A percentile compares a stretch with the other conserved stretches of the same genome.
These are phyloP conservation scores for Aspergillus sparsus DNA, from an alignment of 495 filamentous ascomycete species.

Conservation along the genomic window DNA sequence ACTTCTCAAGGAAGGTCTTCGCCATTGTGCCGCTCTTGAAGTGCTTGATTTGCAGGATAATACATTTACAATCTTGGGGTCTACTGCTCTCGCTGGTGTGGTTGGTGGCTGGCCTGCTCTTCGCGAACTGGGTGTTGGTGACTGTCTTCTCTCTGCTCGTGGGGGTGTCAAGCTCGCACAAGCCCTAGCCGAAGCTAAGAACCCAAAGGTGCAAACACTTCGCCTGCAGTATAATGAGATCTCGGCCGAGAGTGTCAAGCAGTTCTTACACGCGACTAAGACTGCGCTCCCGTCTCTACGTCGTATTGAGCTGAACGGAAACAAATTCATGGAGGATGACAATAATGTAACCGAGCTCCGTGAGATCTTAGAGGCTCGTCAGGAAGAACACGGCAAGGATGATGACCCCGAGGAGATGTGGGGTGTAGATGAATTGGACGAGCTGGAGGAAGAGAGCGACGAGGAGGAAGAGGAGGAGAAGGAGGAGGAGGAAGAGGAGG, in stretches of 20 bases:
- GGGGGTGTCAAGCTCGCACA: conserved; percentile 73
- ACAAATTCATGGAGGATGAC: conserved; percentile 90
- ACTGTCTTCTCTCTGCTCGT: conserved; percentile 79
- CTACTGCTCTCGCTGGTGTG: conserved; percentile 73
- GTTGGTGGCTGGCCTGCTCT: conserved; percentile 73
- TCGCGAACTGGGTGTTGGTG: conserved; percentile 82
- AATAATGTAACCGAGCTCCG: conserved; percentile 54
- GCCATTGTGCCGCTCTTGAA: conserved; percentile 61
- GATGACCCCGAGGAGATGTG: conserved; percentile 62
- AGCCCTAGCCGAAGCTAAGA: conserved; percentile 72
- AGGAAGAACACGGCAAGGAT: conserved; percentile 57
- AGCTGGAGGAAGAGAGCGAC: conserved; percentile 72
- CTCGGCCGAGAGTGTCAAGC: conserved; percentile 67
- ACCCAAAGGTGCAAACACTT: conserved; percentile 73
- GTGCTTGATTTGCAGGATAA: conserved; percentile 95
- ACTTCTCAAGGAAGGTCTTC: conserved; percentile 74
- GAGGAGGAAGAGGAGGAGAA: conserved; percentile 67
- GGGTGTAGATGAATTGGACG: conserved; percentile 83
- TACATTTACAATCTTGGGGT: conserved; percentile 84
- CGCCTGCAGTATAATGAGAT: conserved; percentile 96
- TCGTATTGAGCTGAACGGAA: conserved; percentile 92
- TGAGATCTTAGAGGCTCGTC: conserved; percentile 52
- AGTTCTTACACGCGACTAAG: conserved; percentile 64
- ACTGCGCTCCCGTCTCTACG: conserved; percentile 66
- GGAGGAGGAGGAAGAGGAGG: conserved; percentile 65